phyloP scores from a whole-genome alignment of 495 filamentous ascomycete genomes.

The Penicillium simplicissimum region DNA sequence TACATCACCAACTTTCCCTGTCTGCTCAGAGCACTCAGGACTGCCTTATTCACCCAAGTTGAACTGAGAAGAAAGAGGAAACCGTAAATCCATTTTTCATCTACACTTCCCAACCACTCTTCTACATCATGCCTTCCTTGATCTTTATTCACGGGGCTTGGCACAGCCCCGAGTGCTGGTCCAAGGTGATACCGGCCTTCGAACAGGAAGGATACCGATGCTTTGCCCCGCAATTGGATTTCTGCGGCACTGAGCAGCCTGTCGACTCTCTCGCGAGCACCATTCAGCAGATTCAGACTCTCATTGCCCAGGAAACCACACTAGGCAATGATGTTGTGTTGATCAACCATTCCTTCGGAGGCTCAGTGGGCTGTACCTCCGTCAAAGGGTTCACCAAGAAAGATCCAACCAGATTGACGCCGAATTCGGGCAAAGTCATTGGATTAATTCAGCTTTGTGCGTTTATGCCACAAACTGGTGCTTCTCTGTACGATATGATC shows the following conservation, averaged over 20 bases:
- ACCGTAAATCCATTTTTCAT: background rate
- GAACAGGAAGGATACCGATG: constrained; percentile 12
- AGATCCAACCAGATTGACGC: background rate
- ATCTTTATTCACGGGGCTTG: background rate
- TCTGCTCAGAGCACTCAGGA: background rate
- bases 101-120: background rate
- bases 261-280: constrained; percentile 5
- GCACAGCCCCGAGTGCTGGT: background rate
- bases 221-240: constrained; percentile 9
- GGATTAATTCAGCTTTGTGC: background rate
- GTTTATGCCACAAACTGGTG: background rate
- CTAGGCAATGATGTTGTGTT: background rate
- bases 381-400: background rate
- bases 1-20: background rate
- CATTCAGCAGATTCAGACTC: background rate
- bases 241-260: constrained; percentile 9
- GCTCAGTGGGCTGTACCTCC: background rate
- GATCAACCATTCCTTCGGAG: background rate
- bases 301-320: background rate
- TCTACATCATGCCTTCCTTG: background rate
- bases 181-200: background rate
- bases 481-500: constrained; percentile 6
- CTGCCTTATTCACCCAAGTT: background rate
- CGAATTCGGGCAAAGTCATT: background rate
- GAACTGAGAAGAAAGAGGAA: background rate